phyloP scores from a whole-genome alignment of 129 eudicot genomes.

The Flaveria ramosissima region DNA sequence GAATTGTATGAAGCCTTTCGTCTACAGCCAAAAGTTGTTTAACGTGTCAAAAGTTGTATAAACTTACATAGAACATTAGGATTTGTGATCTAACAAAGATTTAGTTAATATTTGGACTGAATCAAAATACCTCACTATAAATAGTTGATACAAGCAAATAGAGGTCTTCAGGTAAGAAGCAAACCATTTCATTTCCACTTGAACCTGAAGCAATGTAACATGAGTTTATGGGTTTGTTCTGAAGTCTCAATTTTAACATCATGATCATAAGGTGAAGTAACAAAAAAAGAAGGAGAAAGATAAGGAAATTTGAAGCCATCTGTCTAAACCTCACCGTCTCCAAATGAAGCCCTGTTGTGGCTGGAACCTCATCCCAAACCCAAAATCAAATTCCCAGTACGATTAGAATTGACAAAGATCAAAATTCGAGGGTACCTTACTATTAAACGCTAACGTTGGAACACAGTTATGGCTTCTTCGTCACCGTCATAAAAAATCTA shows the following conservation, averaged over 20 bases:
- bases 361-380: too few species aligned
- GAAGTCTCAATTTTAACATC: conserved; percentile 84
- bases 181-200: conserved; percentile 91
- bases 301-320: conserved; percentile 2
- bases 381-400: too few species aligned
- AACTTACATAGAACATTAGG: too few species aligned
- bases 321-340: too few species aligned
- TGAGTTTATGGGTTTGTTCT: conserved; percentile 56
- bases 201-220: conserved; percentile 79
- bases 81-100: too few species aligned
- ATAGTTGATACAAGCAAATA: conserved; percentile 83
- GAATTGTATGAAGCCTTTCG: conserved; percentile 70
- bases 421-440: too few species aligned
- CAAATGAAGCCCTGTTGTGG: too few species aligned
- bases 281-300: conserved; percentile 75
- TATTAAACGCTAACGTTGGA: too few species aligned
- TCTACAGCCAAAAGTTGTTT: conserved; percentile 76
- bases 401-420: too few species aligned
- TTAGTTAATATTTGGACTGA: neutral
- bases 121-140: conserved; percentile 71
- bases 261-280: conserved; percentile 81
- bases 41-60: conserved; percentile 49
- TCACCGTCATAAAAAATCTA: too few species aligned
- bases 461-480: too few species aligned
- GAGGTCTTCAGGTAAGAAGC: conserved; percentile 86